These are phyloP conservation scores for Xylariaceae sp. DNA, from an alignment of 2,329 filamentous ascomycete genomes.

Conservation along the genomic window DNA sequence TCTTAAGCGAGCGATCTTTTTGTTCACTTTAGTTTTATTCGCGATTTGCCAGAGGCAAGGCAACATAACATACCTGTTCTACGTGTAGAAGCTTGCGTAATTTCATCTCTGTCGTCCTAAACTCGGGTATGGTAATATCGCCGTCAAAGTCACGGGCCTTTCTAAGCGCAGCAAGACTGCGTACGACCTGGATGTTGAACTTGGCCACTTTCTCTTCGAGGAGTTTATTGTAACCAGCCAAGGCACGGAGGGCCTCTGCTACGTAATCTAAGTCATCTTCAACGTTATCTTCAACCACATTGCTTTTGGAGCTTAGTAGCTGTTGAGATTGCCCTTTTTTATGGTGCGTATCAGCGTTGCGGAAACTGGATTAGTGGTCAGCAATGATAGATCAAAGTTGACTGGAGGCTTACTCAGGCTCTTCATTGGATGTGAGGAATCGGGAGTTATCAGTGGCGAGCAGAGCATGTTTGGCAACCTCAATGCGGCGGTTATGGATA, in stretches of 20 bases:
- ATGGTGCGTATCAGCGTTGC: too few species aligned
- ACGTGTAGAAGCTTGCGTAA: conserved; percentile 6
- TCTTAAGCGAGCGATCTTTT: conserved; percentile 17
- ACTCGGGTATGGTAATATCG: background rate
- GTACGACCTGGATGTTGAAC: conserved; percentile 16
- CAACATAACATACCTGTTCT: conserved; percentile 13
- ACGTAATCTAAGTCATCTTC: conserved; percentile 14
- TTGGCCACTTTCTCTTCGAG: conserved; percentile 24
- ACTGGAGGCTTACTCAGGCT: too few species aligned
- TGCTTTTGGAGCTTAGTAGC: too few species aligned
- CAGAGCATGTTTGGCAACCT: too few species aligned
- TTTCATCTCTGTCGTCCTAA: background rate
- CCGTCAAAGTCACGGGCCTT: conserved; percentile 1
- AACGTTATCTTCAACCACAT: conserved; percentile 8
- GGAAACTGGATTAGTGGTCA: too few species aligned
- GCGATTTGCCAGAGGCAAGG: background rate
- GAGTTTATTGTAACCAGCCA: conserved; percentile 24
- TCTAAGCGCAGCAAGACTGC: conserved; percentile 17
- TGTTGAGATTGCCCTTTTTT: too few species aligned
- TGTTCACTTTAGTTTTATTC: background rate
- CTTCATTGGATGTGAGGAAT: too few species aligned
- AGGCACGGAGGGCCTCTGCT: conserved; percentile 2
- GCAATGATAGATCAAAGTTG: too few species aligned
- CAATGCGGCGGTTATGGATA: too few species aligned
- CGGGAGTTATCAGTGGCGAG: too few species aligned